phyloP scores from a whole-genome alignment of 495 filamentous ascomycete species.

The Penicillium coprophilum region DNA sequence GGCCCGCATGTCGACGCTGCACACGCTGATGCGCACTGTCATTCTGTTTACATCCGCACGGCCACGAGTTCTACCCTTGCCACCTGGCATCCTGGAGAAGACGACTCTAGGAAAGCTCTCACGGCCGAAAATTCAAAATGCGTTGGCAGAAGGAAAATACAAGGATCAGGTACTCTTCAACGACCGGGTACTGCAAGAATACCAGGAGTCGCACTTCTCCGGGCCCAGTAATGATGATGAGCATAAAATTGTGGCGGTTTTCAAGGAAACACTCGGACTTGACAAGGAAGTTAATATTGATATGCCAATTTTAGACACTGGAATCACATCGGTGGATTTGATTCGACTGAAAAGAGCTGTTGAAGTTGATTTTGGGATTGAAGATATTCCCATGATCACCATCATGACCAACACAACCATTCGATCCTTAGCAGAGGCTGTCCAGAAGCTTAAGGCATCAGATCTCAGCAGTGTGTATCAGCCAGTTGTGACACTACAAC shows the following conservation, averaged over 20 bases:
- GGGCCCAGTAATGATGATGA: neutral
- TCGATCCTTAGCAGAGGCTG: neutral
- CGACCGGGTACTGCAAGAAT: neutral
- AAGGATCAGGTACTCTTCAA: constrained; percentile 5
- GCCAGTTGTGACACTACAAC: neutral
- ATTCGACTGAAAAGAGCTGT: constrained; percentile 1
- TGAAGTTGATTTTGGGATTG: neutral
- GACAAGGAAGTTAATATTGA: neutral
- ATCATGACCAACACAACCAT: constrained; percentile 5
- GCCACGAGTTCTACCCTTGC: constrained; percentile 11
- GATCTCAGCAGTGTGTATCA: neutral
- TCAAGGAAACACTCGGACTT: neutral
- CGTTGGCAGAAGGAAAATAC: neutral
- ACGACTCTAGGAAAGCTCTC: constrained; percentile 53
- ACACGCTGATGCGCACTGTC: neutral
- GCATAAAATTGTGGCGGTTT: neutral
- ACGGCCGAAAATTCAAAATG: constrained; percentile 34
- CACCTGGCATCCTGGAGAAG: constrained; percentile 21
- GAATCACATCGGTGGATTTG: neutral
- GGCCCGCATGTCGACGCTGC: neutral
- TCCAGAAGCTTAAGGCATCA: neutral
- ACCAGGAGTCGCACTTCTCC: neutral
- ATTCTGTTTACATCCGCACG: neutral
- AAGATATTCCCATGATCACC: constrained; percentile 6
- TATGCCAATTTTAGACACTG: neutral